Percentiles rank a stretch among this genome's conserved stretches.
These are phyloP conservation scores for Mastigamoeba balamuthi DNA, from an alignment of 78 protist species.

Conservation along the genomic window DNA sequence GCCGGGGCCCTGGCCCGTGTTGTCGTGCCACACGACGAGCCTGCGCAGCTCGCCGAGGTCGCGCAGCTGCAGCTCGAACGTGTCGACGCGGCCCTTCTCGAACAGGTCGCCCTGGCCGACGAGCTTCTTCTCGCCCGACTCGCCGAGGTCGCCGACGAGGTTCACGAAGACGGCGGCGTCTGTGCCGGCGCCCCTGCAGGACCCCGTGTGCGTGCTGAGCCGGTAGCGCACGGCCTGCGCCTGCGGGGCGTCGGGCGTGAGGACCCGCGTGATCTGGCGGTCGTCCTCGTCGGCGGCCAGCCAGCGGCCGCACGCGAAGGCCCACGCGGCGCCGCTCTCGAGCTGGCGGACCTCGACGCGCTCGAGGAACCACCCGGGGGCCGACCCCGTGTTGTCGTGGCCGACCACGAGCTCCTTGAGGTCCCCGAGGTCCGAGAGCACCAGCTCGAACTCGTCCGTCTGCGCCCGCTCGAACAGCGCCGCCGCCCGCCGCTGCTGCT, in stretches of 20 bases:
- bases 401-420: background rate
- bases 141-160: background rate
- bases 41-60: background rate
- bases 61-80: background rate
- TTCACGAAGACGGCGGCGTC: background rate
- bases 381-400: background rate
- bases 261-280: background rate
- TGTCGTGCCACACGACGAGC: background rate
- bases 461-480: background rate
- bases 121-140: too few relatives aligned
- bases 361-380: constrained; percentile 2
- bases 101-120: background rate
- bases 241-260: background rate
- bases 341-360: background rate
- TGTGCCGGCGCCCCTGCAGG: background rate
- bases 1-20: background rate
- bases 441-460: background rate
- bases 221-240: background rate
- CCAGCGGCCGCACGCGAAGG: too few relatives aligned
- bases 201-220: background rate
- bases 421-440: background rate
- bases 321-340: too few relatives aligned
- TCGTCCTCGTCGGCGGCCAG: too few relatives aligned
- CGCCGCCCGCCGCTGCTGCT: too few relatives aligned
- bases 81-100: background rate